Evolutionary conservation across 2,329 filamentous ascomycete genomes (phyloP).

Genomic region (Hypoxylon rubiginosum): DNA sequence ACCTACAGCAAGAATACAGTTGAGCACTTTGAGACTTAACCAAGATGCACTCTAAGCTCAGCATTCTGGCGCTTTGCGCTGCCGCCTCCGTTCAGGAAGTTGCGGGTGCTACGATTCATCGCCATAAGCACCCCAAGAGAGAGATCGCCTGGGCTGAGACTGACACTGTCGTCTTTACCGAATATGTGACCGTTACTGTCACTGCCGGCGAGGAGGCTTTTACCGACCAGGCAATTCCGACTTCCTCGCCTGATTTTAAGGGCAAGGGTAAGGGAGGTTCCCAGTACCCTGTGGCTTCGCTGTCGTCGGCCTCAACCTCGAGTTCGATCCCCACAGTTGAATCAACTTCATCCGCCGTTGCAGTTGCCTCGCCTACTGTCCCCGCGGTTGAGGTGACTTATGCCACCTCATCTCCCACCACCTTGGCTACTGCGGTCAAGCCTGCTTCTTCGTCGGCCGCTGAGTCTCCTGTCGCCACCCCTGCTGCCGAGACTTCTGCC

Average conservation of each 20-base stretch:
- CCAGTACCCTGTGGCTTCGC: constrained; percentile 14
- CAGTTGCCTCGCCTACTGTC: background rate
- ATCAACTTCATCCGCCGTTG: constrained; percentile 27
- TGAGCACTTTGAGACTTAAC: background rate
- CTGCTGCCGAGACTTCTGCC: background rate
- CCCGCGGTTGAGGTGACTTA: constrained; percentile 7
- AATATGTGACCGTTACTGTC: constrained; percentile 50
- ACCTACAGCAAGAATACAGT: constrained; percentile 5
- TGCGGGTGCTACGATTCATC: constrained; percentile 45
- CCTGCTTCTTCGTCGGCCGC: constrained; percentile 27
- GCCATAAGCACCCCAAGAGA: constrained; percentile 49
- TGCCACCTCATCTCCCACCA: constrained; percentile 43
- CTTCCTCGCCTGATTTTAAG: constrained; percentile 4
- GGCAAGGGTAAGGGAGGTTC: background rate
- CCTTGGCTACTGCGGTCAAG: constrained; percentile 44
- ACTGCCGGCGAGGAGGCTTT: constrained; percentile 42
- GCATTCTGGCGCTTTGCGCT: constrained; percentile 51
- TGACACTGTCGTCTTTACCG: constrained; percentile 50
- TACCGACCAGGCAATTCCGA: constrained; percentile 18
- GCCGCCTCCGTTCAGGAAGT: constrained; percentile 49
- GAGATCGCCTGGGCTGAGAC: constrained; percentile 49
- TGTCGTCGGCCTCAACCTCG: constrained; percentile 16
- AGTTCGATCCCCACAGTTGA: constrained; percentile 15
- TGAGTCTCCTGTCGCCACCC: constrained; percentile 4
- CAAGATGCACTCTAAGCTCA: constrained; percentile 51